Evolutionary conservation across 441 rosid genomes (phyloP), one percentile per base, ranked within the genome.

Genomic region (Biscutella auriculata): DNA sequence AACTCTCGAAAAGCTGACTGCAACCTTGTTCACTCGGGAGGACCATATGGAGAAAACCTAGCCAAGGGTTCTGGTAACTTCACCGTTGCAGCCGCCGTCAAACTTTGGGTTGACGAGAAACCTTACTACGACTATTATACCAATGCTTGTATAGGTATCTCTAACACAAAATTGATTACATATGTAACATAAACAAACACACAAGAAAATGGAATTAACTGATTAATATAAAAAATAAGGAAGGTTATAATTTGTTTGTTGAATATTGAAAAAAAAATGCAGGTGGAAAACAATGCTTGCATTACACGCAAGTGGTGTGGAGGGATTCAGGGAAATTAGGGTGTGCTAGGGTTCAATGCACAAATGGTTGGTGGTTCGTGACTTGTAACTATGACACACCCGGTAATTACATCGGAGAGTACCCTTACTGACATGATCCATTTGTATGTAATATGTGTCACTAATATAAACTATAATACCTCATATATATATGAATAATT

Each of bases 271-370:
- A n/a, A 6, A 4, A 26, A 33, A 45, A 3, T 13, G 45, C 15
- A 66, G 77, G 65, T 42, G 76, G 62, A 5, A 10, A 53, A 33
- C 58, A 66, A 41, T 73, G 81, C 69, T 33, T 48, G 69, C 78
- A 67, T 46, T 76, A 76, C 72, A 76, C 78, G 3, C 81, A 76
- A 43, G 77, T 73, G 32, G 81, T 76, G 57, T 76, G 81, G 76
- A 44, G 74, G 13, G 17, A 64, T 1, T 70, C 78, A 3, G 56
- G 53, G 47, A 73, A 57, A 12, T 0, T 76, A 9, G 76, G 81
- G 5, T 73, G 81, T 29, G 81, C 74, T n/a, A 57, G 66, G 63
- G 66, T 67, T 46, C 70, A 42, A 36, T 73, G 80, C 66, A 40
- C 10, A 44, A 60, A 73, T 27, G 65, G 63, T 46, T 65, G 73